Percentiles rank a stretch among this genome's conserved stretches.
Conservation (phyloP, 148 eudicot genomes). For the Silene latifolia region DNA sequence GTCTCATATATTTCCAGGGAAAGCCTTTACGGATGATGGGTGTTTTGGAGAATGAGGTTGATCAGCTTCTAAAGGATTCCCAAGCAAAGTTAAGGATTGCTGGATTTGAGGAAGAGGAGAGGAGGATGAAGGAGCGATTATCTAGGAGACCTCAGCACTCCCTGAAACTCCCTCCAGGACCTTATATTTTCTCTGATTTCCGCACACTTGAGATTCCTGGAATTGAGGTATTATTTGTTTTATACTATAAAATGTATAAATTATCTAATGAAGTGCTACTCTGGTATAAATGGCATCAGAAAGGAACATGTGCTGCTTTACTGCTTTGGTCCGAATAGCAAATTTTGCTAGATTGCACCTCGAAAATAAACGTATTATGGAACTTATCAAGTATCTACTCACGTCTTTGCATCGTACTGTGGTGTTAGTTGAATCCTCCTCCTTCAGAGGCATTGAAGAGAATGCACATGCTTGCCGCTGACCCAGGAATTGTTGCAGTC, state of each 20-base stretch:
- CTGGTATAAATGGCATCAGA: not conserved
- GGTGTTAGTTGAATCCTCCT: conserved; percentile 67
- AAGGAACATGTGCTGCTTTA: not conserved
- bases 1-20: conserved; percentile 43
- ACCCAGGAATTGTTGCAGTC: conserved; percentile 89
- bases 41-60: conserved; percentile 63
- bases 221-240: conserved; percentile 41
- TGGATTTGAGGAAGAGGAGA: conserved; percentile 95
- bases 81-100: conserved; percentile 68
- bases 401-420: conserved; percentile 8
- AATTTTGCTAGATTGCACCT: not conserved
- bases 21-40: conserved; percentile 90
- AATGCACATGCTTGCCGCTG: conserved; percentile 95
- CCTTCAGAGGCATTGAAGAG: conserved; percentile 75
- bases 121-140: conserved; percentile 57
- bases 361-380: not conserved
- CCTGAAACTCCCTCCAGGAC: conserved; percentile 77
- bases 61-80: conserved; percentile 53
- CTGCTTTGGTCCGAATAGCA: not conserved
- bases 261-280: too few relatives aligned
- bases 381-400: not conserved
- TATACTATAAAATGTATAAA: too few relatives aligned
- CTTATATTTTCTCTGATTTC: conserved; percentile 72
- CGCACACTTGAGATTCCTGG: conserved; percentile 86
- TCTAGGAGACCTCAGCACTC: conserved; percentile 28